A percentile compares a stretch with the other conserved stretches of the same genome.
phyloP scores from a whole-genome alignment of 257 asterid genomes.

The Datura wrightii region DNA sequence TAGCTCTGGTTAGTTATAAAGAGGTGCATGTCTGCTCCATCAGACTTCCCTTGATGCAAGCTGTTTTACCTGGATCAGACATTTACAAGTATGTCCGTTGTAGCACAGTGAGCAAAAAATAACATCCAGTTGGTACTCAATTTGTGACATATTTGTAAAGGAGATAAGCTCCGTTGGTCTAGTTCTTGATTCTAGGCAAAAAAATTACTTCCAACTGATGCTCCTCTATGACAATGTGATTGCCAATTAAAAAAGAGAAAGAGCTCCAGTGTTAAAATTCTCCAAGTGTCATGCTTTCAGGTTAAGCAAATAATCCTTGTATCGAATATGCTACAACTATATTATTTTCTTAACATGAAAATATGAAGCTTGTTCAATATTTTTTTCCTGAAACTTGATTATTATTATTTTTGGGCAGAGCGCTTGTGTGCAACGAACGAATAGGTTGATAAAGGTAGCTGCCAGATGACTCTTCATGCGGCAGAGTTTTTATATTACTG shows the following conservation, averaged over 20 bases:
- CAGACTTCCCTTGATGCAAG: conserved; percentile 1
- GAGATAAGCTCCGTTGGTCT: not conserved
- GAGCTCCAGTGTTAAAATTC: not conserved
- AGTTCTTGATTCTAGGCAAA: conserved; percentile 5
- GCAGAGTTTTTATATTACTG: conserved; percentile 23
- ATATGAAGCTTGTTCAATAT: not conserved
- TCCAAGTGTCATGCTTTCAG: not conserved
- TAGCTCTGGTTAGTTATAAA: conserved; percentile 4
- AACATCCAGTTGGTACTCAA: conserved; percentile 18
- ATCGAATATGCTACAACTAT: not conserved
- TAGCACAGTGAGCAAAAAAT: not conserved
- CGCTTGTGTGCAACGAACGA: conserved; percentile 63
- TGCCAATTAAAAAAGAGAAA: not conserved
- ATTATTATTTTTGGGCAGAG: conserved; percentile 51
- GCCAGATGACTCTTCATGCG: not conserved
- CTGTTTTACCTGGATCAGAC: not conserved
- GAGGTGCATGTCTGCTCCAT: conserved; percentile 26
- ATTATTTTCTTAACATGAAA: not conserved
- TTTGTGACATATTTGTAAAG: not conserved
- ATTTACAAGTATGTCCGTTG: not conserved
- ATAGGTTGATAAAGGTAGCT: conserved; percentile 36
- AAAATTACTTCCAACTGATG: not conserved
- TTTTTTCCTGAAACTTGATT: conserved; percentile 22
- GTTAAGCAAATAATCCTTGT: not conserved
- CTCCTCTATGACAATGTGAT: not conserved